Evolutionary conservation across 164 flowering plant species (phyloP).

Genomic region (Taxillus chinensis): DNA sequence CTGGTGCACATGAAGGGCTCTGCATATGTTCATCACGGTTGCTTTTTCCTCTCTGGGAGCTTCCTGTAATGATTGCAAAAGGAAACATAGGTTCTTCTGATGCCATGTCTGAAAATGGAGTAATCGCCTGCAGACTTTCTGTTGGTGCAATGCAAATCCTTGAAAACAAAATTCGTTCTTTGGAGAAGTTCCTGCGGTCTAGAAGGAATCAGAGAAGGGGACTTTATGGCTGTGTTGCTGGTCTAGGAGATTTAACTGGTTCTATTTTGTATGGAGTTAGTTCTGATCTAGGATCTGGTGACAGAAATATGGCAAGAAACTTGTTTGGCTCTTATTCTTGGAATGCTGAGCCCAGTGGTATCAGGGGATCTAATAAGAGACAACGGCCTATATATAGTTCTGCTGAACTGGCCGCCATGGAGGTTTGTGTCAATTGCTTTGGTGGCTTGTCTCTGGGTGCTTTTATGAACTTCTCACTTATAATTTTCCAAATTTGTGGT

Average conservation of each 20-base stretch:
- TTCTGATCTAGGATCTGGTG: slow-evolving; percentile 51
- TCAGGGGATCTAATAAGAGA: slow-evolving; percentile 55
- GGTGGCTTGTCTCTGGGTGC: neutral
- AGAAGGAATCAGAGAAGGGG: slow-evolving; percentile 93
- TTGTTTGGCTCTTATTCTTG: slow-evolving; percentile 67
- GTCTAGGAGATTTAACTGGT: slow-evolving; percentile 82
- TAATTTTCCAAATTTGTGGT: slow-evolving; percentile 1
- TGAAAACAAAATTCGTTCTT: slow-evolving; percentile 79
- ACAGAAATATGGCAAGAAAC: slow-evolving; percentile 58
- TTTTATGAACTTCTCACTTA: neutral
- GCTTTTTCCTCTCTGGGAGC: slow-evolving; percentile 92
- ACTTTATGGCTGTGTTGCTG: slow-evolving; percentile 88
- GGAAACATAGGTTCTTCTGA: slow-evolving; percentile 38
- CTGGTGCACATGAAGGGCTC: slow-evolving; percentile 98
- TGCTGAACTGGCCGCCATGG: slow-evolving; percentile 94
- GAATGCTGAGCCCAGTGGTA: slow-evolving; percentile 43
- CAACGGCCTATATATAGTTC: slow-evolving; percentile 84
- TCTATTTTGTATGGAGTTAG: slow-evolving; percentile 70
- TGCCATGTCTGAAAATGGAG: slow-evolving; percentile 34
- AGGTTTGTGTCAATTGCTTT: slow-evolving; percentile 26
- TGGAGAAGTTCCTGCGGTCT: slow-evolving; percentile 76
- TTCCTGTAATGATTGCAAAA: slow-evolving; percentile 68
- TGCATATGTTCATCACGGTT: slow-evolving; percentile 86
- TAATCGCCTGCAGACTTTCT: slow-evolving; percentile 71
- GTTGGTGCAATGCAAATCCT: slow-evolving; percentile 75